These are phyloP conservation scores for Chytriomyces confervae DNA, from an alignment of 192 early-diverging fungal genomes.

Conservation along the genomic window DNA sequence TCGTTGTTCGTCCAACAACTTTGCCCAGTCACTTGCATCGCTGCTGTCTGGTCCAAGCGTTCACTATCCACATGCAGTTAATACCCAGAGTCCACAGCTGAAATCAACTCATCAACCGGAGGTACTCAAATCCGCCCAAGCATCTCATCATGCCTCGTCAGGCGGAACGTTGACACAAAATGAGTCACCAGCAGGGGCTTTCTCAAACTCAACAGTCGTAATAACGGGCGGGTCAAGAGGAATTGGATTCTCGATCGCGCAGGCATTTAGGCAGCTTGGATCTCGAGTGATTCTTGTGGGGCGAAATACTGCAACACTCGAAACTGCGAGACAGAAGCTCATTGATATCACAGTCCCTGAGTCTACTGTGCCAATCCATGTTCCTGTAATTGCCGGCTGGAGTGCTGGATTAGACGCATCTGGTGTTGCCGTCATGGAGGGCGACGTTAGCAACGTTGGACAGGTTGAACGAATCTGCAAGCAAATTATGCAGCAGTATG, in stretches of 20 bases:
- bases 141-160: too few relatives aligned
- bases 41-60: too few relatives aligned
- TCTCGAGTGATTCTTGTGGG: constrained; percentile 60
- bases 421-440: constrained; percentile 33
- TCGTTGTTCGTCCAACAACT: too few relatives aligned
- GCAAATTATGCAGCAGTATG: constrained; percentile 23
- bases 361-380: neutral
- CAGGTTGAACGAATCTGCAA: constrained; percentile 49
- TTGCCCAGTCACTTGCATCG: too few relatives aligned
- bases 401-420: constrained; percentile 20
- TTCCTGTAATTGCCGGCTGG: constrained; percentile 2
- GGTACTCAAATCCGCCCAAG: too few relatives aligned
- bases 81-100: too few relatives aligned
- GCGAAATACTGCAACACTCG: constrained; percentile 49
- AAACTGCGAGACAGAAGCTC: neutral
- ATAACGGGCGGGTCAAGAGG: constrained; percentile 81
- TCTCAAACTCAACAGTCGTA: constrained; percentile 35
- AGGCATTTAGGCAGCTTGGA: constrained; percentile 51
- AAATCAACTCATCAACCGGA: too few relatives aligned
- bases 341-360: neutral
- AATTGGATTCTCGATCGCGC: constrained; percentile 72
- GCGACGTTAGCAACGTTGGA: constrained; percentile 51
- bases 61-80: too few relatives aligned
- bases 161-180: neutral
- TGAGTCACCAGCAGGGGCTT: neutral